A percentile compares a stretch with the other conserved stretches of the same genome.
Evolutionary conservation across 768 basidiomycete species (phyloP).

Genomic region (Boletus sp.): DNA sequence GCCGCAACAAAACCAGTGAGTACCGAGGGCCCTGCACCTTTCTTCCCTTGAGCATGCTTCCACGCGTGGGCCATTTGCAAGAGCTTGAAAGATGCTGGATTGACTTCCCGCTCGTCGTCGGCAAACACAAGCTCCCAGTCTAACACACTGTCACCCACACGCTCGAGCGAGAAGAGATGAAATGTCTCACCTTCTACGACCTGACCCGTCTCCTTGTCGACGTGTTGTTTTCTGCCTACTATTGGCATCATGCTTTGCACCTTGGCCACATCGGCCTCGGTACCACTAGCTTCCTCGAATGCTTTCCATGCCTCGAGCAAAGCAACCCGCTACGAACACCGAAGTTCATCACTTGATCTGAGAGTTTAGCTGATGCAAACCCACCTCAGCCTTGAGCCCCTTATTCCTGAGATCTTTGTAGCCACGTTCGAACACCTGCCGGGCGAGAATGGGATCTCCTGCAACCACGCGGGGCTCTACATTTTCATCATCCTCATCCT

Average conservation of each 20-base stretch:
- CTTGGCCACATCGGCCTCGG: constrained; percentile 67
- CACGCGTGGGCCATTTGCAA: constrained; percentile 93
- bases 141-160: constrained; percentile 28
- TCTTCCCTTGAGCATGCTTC: constrained; percentile 56
- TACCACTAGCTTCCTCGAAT: constrained; percentile 82
- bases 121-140: constrained; percentile 96
- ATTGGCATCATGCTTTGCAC: constrained; percentile 94
- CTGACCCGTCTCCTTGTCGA: constrained; percentile 81
- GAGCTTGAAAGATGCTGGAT: constrained; percentile 93
- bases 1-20: constrained; percentile 52
- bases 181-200: constrained; percentile 71
- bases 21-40: constrained; percentile 32
- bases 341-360: not conserved
- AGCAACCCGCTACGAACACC: constrained; percentile 67
- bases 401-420: constrained; percentile 84
- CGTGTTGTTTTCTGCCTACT: constrained; percentile 77
- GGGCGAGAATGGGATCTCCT: constrained; percentile 66
- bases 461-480: constrained; percentile 54
- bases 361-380: constrained; percentile 16
- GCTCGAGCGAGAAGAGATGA: not conserved
- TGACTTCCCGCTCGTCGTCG: constrained; percentile 92
- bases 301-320: constrained; percentile 94
- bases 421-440: constrained; percentile 79
- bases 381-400: constrained; percentile 84
- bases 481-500: constrained; percentile 61